phyloP scores from a whole-genome alignment of 495 filamentous ascomycete genomes.

The Evernia prunastri region DNA sequence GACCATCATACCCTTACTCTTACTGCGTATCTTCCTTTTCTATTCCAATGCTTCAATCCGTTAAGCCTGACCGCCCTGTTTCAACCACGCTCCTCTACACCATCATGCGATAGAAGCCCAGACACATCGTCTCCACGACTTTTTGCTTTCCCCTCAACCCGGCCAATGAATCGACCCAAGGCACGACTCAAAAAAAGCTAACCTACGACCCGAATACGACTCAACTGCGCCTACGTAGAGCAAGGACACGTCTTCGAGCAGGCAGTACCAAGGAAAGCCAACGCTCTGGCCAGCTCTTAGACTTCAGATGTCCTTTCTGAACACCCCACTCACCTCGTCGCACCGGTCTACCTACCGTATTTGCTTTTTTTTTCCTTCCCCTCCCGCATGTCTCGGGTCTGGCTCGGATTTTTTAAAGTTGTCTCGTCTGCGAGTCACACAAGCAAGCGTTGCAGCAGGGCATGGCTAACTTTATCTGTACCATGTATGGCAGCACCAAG shows the following conservation, averaged over 20 bases:
- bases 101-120: neutral
- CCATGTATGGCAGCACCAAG: neutral
- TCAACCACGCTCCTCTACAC: no score
- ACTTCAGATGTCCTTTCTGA: neutral
- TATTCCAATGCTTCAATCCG: no score
- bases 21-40: neutral
- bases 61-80: no score
- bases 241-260: neutral
- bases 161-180: neutral
- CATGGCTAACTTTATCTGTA: no score
- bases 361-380: no score
- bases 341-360: neutral
- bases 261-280: no score
- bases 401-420: neutral
- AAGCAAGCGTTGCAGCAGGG: neutral
- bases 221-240: neutral
- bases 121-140: neutral
- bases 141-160: neutral
- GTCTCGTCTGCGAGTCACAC: neutral
- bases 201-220: neutral
- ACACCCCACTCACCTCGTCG: neutral
- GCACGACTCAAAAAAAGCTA: no score
- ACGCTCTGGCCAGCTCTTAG: neutral
- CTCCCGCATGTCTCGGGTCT: neutral
- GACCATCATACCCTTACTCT: no score